Conservation (phyloP, 2,329 filamentous ascomycete genomes). For the Dactylellina parvicollis region DNA sequence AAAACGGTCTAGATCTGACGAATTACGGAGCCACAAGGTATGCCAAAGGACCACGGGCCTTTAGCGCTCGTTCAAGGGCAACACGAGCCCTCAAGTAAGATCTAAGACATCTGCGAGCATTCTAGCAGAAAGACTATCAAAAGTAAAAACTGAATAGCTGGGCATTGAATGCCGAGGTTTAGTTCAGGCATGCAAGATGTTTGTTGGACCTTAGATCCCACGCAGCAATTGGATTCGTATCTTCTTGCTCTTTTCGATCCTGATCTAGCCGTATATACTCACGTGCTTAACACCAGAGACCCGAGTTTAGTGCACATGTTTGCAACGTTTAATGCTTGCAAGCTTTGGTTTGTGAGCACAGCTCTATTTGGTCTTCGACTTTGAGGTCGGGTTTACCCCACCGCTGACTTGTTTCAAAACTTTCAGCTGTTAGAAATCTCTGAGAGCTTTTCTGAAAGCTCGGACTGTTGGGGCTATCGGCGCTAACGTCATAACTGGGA, state of each 20-base stretch:
- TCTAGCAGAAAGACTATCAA: too few species aligned
- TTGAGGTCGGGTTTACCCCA: not conserved
- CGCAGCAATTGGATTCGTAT: too few species aligned
- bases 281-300: not conserved
- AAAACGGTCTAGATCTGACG: slow-evolving; percentile 1
- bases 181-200: too few species aligned
- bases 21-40: not conserved
- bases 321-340: not conserved
- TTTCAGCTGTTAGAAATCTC: not conserved
- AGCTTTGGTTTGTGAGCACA: not conserved
- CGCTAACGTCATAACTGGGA: not conserved
- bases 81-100: not conserved
- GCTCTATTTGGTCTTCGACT: not conserved
- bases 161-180: too few species aligned
- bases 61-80: too few species aligned
- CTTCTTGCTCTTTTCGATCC: not conserved
- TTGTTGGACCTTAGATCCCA: too few species aligned
- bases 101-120: slow-evolving; percentile 13
- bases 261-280: not conserved
- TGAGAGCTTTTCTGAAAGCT: not conserved
- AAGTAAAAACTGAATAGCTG: too few species aligned
- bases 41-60: not conserved
- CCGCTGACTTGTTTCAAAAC: slow-evolving; percentile 2
- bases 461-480: not conserved
- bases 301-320: not conserved